Evolutionary conservation across 179 eudicot species (phyloP).

Genomic region (Camellia oleifera): DNA sequence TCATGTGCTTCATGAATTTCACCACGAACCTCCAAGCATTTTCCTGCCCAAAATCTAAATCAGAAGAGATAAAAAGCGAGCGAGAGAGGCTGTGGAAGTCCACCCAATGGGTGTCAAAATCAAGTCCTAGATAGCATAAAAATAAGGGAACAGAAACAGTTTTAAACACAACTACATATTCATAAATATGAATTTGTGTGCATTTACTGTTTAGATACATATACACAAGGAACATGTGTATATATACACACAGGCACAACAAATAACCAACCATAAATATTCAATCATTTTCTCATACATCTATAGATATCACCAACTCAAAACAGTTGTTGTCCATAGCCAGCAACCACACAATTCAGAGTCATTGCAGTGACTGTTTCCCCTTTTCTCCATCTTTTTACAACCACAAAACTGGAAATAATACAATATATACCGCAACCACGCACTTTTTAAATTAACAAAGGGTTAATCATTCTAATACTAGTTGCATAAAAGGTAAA

Average conservation of each 20-base stretch:
- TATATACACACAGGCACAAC: not conserved
- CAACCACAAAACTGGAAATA: not conserved
- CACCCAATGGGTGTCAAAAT: not conserved
- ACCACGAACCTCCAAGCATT: constrained; percentile 44
- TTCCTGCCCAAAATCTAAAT: constrained; percentile 40
- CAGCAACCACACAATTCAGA: not conserved
- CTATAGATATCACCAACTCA: not conserved
- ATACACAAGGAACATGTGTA: not conserved
- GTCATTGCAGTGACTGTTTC: not conserved
- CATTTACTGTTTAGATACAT: too few relatives aligned
- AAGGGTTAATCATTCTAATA: not conserved
- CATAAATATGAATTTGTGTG: not conserved
- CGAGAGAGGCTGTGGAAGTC: not conserved
- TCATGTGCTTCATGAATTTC: constrained; percentile 48
- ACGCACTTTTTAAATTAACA: too few relatives aligned
- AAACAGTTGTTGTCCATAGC: not conserved
- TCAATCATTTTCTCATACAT: not conserved
- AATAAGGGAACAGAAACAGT: not conserved
- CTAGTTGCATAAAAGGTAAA: not conserved
- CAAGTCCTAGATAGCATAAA: not conserved
- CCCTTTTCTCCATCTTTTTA: not conserved
- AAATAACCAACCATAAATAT: not conserved
- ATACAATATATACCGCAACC: not conserved
- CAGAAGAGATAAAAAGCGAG: not conserved
- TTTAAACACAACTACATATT: not conserved